phyloP scores from a whole-genome alignment of 1,284 basidiomycete species.

The Sanguinoderma infundibulare region DNA sequence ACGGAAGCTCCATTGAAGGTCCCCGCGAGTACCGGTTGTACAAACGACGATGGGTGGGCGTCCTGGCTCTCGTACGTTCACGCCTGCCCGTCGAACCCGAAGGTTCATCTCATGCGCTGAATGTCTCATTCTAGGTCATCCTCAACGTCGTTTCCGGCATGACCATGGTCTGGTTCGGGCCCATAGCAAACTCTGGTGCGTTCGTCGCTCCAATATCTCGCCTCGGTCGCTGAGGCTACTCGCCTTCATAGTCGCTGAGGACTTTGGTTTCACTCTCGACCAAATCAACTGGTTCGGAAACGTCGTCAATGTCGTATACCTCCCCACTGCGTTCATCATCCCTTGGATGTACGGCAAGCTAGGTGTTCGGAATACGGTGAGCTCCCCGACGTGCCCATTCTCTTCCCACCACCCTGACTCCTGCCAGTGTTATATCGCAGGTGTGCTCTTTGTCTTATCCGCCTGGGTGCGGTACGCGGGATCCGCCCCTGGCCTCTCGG shows the following conservation, averaged over 20 bases:
- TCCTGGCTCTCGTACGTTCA: constrained; percentile 59
- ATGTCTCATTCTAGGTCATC: constrained; percentile 46
- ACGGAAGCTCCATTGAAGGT: not conserved
- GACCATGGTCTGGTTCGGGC: constrained; percentile 77
- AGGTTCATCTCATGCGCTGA: not conserved
- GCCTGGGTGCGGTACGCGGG: constrained; percentile 79
- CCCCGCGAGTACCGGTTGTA: constrained; percentile 58
- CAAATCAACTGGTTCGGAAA: constrained; percentile 82
- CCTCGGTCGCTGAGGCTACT: not conserved
- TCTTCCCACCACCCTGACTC: not conserved
- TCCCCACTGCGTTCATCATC: constrained; percentile 61
- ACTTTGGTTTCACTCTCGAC: constrained; percentile 66
- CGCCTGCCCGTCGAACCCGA: not conserved
- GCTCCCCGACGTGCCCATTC: constrained; percentile 20
- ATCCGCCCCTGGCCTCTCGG: constrained; percentile 55
- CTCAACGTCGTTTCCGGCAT: constrained; percentile 67
- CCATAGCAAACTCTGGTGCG: constrained; percentile 70
- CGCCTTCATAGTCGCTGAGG: constrained; percentile 48
- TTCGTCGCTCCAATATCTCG: not conserved
- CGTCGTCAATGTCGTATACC: constrained; percentile 60
- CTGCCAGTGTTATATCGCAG: constrained; percentile 58
- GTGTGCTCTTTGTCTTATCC: constrained; percentile 55
- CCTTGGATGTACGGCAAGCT: constrained; percentile 60
- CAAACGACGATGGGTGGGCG: constrained; percentile 66
- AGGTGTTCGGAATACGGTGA: constrained; percentile 63